These are phyloP conservation scores for Cephalotrichum gorgonifer DNA, from an alignment of 2,329 filamentous ascomycete species.

Conservation along the genomic window DNA sequence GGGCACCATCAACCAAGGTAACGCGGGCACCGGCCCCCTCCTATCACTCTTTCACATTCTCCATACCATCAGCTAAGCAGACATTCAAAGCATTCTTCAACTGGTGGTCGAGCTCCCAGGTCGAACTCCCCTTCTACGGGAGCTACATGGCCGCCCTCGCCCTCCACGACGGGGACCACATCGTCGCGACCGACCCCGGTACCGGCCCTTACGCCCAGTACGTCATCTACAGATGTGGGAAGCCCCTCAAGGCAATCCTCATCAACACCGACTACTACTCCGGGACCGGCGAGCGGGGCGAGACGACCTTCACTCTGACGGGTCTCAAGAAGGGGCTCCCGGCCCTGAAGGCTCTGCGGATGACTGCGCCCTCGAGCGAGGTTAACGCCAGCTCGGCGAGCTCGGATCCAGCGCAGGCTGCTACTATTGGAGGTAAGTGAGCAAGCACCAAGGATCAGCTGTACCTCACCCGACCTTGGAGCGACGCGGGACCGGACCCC, in stretches of 20 bases:
- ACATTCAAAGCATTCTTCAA: slow-evolving; percentile 4
- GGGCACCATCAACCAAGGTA: slow-evolving; percentile 6
- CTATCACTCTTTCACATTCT: no score
- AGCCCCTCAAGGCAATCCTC: slow-evolving; percentile 3
- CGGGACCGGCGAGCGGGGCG: slow-evolving; percentile 7
- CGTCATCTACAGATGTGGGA: slow-evolving; percentile 4
- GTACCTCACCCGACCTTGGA: no score
- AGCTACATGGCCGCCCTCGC: slow-evolving; percentile 5
- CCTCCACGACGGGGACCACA: slow-evolving; percentile 24
- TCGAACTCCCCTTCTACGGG: slow-evolving; percentile 6
- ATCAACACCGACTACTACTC: slow-evolving; percentile 7
- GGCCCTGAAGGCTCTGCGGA: no score
- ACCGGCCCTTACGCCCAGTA: slow-evolving; percentile 19
- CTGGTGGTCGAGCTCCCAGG: slow-evolving; percentile 4
- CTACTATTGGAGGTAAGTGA: no score
- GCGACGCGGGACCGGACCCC: no score
- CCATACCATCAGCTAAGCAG: no score
- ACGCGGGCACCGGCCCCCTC: no score
- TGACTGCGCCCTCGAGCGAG: no score
- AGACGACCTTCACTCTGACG: slow-evolving; percentile 28
- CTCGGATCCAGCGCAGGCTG: no score
- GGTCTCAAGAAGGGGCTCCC: slow-evolving; percentile 20
- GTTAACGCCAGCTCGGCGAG: no score
- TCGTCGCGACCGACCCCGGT: slow-evolving; percentile 35
- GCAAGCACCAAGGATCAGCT: no score